Percentiles rank a stretch among this genome's conserved stretches.
Evolutionary conservation across 768 basidiomycete genomes (phyloP).

Genomic region (Mycena amicta): DNA sequence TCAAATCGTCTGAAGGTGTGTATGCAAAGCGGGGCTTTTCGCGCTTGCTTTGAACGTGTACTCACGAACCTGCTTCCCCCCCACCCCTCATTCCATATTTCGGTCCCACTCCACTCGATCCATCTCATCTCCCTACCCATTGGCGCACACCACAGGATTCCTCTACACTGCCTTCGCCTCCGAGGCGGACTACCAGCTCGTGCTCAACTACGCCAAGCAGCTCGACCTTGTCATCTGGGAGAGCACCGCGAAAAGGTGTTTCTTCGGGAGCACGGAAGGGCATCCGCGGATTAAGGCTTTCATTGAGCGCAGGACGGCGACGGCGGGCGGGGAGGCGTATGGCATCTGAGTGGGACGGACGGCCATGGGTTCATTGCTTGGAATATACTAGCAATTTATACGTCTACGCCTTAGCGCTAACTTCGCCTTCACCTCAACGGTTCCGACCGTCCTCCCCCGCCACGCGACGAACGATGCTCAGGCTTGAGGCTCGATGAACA

Average conservation of each 20-base stretch:
- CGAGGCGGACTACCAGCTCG: conserved; percentile 85
- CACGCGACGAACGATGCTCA: not conserved
- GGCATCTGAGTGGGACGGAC: not conserved
- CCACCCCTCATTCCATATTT: conserved; percentile 3
- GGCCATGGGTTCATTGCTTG: no score
- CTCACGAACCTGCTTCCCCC: conserved; percentile 11
- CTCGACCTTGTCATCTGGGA: conserved; percentile 86
- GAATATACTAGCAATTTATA: not conserved
- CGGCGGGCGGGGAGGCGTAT: conserved; percentile 23
- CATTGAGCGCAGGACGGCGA: conserved; percentile 68
- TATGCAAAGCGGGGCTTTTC: conserved; percentile 12
- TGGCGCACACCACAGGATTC: no score
- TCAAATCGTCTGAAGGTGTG: conserved; percentile 86
- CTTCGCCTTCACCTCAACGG: no score
- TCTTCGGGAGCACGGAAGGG: conserved; percentile 81
- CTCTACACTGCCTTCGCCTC: conserved; percentile 89
- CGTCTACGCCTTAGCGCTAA: no score
- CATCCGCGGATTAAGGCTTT: conserved; percentile 79
- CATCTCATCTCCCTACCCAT: no score
- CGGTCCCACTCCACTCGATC: not conserved
- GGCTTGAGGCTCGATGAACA: not conserved
- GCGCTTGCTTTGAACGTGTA: conserved; percentile 26
- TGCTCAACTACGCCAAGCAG: conserved; percentile 82
- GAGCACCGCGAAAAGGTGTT: conserved; percentile 68
- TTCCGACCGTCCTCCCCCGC: not conserved